phyloP scores from a whole-genome alignment of 2,329 filamentous ascomycete species.

The Niveomyces coronatus region DNA sequence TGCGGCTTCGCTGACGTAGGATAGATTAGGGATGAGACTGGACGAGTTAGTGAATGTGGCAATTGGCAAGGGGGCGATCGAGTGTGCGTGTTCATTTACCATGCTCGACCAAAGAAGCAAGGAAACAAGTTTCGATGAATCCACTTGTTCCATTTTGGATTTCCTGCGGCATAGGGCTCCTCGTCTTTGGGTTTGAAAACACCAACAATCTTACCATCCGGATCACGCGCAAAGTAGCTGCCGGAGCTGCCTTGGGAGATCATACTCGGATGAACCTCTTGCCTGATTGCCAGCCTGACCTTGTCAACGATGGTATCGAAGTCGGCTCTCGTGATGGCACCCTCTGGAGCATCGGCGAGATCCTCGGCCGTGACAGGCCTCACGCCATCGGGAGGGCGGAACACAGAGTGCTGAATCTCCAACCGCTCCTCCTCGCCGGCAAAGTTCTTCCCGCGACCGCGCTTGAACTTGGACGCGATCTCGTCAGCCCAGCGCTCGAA shows the following conservation, averaged over 20 bases:
- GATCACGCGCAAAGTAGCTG: slow-evolving; percentile 92
- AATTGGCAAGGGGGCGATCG: no score
- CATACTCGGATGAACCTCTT: slow-evolving; percentile 87
- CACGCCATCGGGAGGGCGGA: slow-evolving; percentile 83
- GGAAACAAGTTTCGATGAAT: slow-evolving; percentile 96
- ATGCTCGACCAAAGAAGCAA: slow-evolving; percentile 91
- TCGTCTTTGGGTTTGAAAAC: slow-evolving; percentile 99
- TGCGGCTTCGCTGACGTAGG: slow-evolving; percentile 94
- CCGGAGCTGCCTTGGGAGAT: slow-evolving; percentile 96
- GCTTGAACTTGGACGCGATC: slow-evolving; percentile 95
- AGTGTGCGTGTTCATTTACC: slow-evolving; percentile 36
- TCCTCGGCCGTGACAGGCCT: slow-evolving; percentile 68
- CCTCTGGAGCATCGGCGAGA: slow-evolving; percentile 53
- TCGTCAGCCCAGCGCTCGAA: slow-evolving; percentile 96
- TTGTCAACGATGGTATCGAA: slow-evolving; percentile 87
- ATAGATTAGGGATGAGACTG: slow-evolving; percentile 87
- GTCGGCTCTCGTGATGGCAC: slow-evolving; percentile 63
- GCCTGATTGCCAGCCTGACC: slow-evolving; percentile 79
- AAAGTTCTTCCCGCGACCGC: slow-evolving; percentile 62
- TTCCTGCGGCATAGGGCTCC: slow-evolving; percentile 91
- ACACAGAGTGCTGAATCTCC: slow-evolving; percentile 96
- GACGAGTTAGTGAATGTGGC: background rate
- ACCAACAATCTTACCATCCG: slow-evolving; percentile 85
- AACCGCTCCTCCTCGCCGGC: slow-evolving; percentile 69
- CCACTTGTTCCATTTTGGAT: slow-evolving; percentile 99